Base-by-base conservation (phyloP, 768 basidiomycete species). In the Agaricus blazei region DNA sequence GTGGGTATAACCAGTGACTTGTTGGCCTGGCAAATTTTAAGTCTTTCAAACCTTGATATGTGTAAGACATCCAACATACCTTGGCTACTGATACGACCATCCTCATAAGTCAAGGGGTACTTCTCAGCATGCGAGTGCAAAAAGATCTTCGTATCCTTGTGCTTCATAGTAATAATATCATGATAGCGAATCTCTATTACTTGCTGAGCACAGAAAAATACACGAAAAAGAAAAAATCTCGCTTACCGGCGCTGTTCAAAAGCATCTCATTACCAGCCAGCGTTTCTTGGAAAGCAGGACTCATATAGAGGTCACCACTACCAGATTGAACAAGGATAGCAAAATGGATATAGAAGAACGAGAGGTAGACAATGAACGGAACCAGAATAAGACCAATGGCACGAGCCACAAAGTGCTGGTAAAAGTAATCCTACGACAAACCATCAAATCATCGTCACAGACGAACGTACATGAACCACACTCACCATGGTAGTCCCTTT, bases 331-430 rank as follows among this genome's bases (percentile, higher is more conserved):
- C 89, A 60, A 98, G 84, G 59, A 98, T 78, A 27, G 87, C 76
- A 65, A 99, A 96, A 70, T 99, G 97, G 26, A 97, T 72, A 72
- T 89, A 99, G 80, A 99, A 99, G 79, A 96, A 93, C 14, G 88
- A 87, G 2, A 98, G 81, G 69, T 99, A 99, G 48, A 98, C 78
- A 54, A 90, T 71, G 62, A 94, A 82, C 3, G 97, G 97, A n/a
- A 96, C 74, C 12, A 88, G 61, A 58, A 99, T 98, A 44, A 99
- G 75, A 12, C 90, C 93, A 53, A 88, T 58, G 9, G 84, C 88
- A 40, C 97, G 83, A 19, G 96, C 94, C 45, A 72, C 68, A 71
- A 98, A 98, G 68, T 98, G 97, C 56, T 81, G 84, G 74, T 81
- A 83, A 70, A 99, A 93, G 69, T 90, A 84, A 58, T 93, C 88